Conservation (phyloP, 495 filamentous ascomycete species). For the Annulohypoxylon bovei region DNA sequence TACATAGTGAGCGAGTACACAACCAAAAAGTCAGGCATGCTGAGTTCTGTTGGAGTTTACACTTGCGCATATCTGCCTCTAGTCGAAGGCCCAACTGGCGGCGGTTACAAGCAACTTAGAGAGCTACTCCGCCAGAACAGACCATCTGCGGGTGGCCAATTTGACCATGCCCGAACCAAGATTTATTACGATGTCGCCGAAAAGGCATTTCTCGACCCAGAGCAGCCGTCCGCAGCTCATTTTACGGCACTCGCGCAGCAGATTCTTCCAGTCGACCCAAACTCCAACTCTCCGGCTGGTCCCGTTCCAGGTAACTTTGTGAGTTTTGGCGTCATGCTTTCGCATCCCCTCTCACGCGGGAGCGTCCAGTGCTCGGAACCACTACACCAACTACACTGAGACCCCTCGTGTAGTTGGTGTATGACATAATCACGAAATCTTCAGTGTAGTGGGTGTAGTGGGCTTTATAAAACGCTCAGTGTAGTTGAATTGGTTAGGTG, state of each 20-base stretch:
- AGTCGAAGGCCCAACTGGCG: background rate
- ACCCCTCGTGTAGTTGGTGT: too few species aligned
- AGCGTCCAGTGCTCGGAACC: too few species aligned
- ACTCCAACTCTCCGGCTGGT: background rate
- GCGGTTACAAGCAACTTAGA: background rate
- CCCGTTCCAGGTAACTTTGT: conserved; percentile 50
- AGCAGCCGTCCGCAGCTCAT: conserved; percentile 7
- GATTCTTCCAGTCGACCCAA: background rate
- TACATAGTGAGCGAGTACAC: conserved; percentile 10
- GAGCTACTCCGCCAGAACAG: background rate
- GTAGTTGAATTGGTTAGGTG: too few species aligned
- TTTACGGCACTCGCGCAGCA: conserved; percentile 3
- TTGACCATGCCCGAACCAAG: background rate
- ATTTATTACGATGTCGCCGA: conserved; percentile 13
- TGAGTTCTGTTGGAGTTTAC: conserved; percentile 17
- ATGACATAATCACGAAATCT: too few species aligned
- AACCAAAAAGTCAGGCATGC: conserved; percentile 7
- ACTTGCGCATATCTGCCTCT: conserved; percentile 23
- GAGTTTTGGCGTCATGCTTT: conserved; percentile 52
- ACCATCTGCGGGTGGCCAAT: background rate
- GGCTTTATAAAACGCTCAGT: too few species aligned
- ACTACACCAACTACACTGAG: too few species aligned
- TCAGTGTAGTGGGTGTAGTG: too few species aligned
- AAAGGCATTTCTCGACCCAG: conserved; percentile 15
- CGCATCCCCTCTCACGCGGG: conserved; percentile 66